Percentiles rank a stretch among this genome's conserved stretches.
Evolutionary conservation across 495 filamentous ascomycete species (phyloP).

Genomic region (Podospora anserina): DNA sequence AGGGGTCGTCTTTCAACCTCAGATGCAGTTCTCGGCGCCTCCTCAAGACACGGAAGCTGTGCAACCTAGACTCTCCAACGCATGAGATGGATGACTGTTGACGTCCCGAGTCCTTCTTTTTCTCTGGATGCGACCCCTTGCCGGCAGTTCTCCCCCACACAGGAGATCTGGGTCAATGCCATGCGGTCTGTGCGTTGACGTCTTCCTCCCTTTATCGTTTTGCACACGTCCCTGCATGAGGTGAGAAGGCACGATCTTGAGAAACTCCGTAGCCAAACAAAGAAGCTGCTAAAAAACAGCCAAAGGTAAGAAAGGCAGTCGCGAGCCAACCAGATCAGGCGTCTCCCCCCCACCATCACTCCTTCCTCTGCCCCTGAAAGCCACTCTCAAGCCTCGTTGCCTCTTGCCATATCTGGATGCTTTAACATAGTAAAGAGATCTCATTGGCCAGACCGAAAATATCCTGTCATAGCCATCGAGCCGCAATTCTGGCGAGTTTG

Average conservation of each 20-base stretch:
- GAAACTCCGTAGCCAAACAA: background rate
- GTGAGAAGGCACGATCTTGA: background rate
- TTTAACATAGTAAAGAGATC: background rate
- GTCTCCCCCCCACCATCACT: background rate
- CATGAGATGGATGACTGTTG: background rate
- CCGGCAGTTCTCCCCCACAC: slow-evolving; percentile 12
- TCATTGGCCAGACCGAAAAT: slow-evolving; percentile 2
- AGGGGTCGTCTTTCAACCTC: background rate
- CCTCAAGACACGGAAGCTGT: background rate
- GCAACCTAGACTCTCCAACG: background rate
- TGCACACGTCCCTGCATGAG: background rate
- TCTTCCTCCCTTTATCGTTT: background rate
- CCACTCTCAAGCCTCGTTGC: background rate
- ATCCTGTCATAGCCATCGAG: slow-evolving; percentile 9
- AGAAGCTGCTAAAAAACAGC: background rate
- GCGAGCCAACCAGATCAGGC: background rate
- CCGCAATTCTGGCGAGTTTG: slow-evolving; percentile 8
- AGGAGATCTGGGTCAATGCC: slow-evolving; percentile 19
- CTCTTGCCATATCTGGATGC: slow-evolving; percentile 7
- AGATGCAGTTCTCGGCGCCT: slow-evolving; percentile 4
- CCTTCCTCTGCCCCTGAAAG: background rate
- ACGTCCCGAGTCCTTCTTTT: background rate
- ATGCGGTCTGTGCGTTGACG: slow-evolving; percentile 18
- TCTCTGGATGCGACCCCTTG: background rate
- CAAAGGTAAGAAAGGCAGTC: background rate